phyloP scores from a whole-genome alignment of 345 rosid genomes.

The Hevea brasiliensis region DNA sequence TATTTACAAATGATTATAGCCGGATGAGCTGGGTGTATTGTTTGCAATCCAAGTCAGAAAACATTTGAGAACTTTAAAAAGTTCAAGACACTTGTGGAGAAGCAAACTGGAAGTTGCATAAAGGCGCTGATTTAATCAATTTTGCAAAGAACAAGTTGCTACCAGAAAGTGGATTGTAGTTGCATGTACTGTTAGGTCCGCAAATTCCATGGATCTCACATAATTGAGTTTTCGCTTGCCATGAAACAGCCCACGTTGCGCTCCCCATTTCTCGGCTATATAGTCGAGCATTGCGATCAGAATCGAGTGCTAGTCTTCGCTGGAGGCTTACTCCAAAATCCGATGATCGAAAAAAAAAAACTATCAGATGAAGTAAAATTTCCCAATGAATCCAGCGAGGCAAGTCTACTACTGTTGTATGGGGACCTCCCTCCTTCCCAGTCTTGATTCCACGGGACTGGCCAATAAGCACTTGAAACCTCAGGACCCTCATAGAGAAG shows the following conservation, averaged over 20 bases:
- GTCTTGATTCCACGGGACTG: neutral
- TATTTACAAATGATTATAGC: too few species aligned
- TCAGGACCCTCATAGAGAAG: slow-evolving; percentile 28
- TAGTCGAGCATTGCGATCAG: slow-evolving; percentile 37
- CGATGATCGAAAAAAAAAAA: slow-evolving; percentile 3
- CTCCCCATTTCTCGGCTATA: slow-evolving; percentile 26
- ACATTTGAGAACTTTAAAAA: too few species aligned
- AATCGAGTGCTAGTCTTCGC: slow-evolving; percentile 37
- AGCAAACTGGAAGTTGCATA: too few species aligned
- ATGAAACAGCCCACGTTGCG: slow-evolving; percentile 29
- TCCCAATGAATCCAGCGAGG: slow-evolving; percentile 25
- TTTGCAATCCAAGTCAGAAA: too few species aligned
- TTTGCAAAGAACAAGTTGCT: slow-evolving; percentile 36
- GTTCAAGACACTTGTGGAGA: too few species aligned
- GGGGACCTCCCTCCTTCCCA: neutral
- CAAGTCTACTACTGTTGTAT: slow-evolving; percentile 32
- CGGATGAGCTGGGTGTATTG: too few species aligned
- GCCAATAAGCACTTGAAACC: slow-evolving; percentile 36
- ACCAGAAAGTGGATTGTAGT: slow-evolving; percentile 16
- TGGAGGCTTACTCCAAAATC: slow-evolving; percentile 25
- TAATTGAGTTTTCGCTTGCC: slow-evolving; percentile 18
- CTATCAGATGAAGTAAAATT: slow-evolving; percentile 30
- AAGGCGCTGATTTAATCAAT: too few species aligned
- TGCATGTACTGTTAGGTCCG: slow-evolving; percentile 37
- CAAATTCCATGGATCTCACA: slow-evolving; percentile 39